Conservation (phyloP, 2,329 filamentous ascomycete genomes). For the Fusarium piperis region DNA sequence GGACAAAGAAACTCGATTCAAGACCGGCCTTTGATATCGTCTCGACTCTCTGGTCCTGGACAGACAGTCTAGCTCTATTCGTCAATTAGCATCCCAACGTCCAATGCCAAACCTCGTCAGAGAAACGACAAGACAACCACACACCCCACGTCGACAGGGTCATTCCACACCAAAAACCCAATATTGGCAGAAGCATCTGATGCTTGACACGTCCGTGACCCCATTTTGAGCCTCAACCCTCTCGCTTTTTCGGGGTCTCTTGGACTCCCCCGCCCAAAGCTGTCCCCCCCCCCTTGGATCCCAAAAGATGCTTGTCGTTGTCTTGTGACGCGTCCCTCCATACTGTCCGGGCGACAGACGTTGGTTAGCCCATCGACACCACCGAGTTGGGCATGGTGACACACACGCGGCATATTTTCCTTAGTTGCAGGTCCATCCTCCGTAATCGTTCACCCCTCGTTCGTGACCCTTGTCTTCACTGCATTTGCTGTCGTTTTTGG, state of each 20-base stretch:
- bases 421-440: neutral
- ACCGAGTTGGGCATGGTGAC: neutral
- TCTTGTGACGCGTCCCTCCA: slow-evolving; percentile 2
- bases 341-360: neutral
- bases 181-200: neutral
- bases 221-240: slow-evolving; percentile 23
- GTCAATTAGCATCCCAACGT: neutral
- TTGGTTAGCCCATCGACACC: neutral
- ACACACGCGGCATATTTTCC: neutral
- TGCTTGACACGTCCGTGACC: neutral
- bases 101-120: neutral
- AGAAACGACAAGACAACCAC: neutral
- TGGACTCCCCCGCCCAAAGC: slow-evolving; percentile 13
- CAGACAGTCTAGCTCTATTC: neutral
- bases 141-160: neutral
- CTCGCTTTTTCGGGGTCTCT: slow-evolving; percentile 23
- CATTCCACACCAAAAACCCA: neutral
- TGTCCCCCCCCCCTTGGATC: neutral
- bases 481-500: slow-evolving; percentile 21
- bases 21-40: neutral
- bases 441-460: neutral
- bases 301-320: neutral
- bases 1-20: neutral
- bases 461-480: slow-evolving; percentile 19
- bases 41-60: neutral